phyloP scores from a whole-genome alignment of 345 rosid species.

The Salix purpurea region DNA sequence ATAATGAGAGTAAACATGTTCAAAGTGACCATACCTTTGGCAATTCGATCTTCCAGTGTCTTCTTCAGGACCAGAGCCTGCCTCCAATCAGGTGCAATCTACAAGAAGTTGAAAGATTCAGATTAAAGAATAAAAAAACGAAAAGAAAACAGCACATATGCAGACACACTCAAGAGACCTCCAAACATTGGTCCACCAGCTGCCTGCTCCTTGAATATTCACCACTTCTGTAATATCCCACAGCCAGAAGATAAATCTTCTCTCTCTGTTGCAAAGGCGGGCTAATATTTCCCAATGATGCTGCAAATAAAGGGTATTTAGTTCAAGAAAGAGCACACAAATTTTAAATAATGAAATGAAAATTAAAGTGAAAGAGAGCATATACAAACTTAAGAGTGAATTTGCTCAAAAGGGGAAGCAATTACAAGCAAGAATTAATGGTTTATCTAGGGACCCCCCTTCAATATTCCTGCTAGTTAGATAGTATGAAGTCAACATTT shows the following conservation, averaged over 20 bases:
- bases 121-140: neutral
- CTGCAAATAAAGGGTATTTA: conserved; percentile 30
- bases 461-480: neutral
- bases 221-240: conserved; percentile 71
- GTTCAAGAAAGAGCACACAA: neutral
- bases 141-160: neutral
- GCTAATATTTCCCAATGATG: conserved; percentile 48
- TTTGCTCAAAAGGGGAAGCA: neutral
- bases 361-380: conserved; percentile 1
- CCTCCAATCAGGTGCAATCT: conserved; percentile 85
- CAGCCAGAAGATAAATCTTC: conserved; percentile 77
- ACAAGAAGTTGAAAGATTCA: conserved; percentile 10
- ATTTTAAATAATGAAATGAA: neutral
- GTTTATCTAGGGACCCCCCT: neutral
- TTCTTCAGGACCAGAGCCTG: conserved; percentile 70
- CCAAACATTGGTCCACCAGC: conserved; percentile 59
- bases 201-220: conserved; percentile 63
- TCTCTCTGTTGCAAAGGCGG: conserved; percentile 38
- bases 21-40: conserved; percentile 42
- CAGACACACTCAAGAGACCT: conserved; percentile 34
- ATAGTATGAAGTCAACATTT: neutral
- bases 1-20: neutral
- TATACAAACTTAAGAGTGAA: neutral
- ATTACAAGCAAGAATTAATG: neutral
- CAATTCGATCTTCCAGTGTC: conserved; percentile 56